Evolutionary conservation across 441 rosid species (phyloP).

Genomic region (Adansonia madagascariensis): DNA sequence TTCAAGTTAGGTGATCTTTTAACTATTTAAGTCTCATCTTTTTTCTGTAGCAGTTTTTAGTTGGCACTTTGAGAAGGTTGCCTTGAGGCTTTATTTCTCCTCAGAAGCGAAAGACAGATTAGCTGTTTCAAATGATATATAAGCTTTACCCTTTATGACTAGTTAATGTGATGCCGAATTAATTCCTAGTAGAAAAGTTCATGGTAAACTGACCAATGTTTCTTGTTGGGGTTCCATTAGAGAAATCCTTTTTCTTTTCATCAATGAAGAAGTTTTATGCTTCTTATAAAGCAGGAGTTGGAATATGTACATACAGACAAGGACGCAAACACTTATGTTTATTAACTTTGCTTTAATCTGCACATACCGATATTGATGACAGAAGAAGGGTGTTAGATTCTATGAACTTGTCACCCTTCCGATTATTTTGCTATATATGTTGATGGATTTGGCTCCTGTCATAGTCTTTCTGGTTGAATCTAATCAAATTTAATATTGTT

Average conservation of each 20-base stretch:
- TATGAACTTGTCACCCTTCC: slow-evolving; percentile 13
- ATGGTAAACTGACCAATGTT: neutral
- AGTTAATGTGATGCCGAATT: neutral
- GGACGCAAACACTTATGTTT: neutral
- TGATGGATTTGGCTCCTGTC: slow-evolving; percentile 2
- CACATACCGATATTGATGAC: neutral
- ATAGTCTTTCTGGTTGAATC: neutral
- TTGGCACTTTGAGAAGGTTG: slow-evolving; percentile 11
- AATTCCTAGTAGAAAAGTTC: neutral
- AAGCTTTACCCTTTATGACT: neutral
- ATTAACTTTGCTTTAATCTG: neutral
- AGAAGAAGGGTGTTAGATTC: slow-evolving; percentile 1
- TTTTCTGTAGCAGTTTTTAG: slow-evolving; percentile 16
- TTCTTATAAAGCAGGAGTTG: neutral
- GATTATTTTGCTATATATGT: neutral
- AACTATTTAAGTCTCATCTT: slow-evolving; percentile 17
- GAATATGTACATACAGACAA: neutral
- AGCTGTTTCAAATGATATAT: neutral
- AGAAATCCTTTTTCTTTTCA: slow-evolving; percentile 1
- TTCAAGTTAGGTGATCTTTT: slow-evolving; percentile 52
- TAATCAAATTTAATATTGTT: slow-evolving; percentile 14
- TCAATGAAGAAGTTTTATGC: slow-evolving; percentile 6
- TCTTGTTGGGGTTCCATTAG: slow-evolving; percentile 12
- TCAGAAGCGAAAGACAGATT: neutral
- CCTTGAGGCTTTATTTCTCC: neutral